A percentile compares a stretch with the other conserved stretches of the same genome.
These are phyloP conservation scores for Claviceps pusilla DNA, from an alignment of 2,329 filamentous ascomycete species.

Conservation along the genomic window DNA sequence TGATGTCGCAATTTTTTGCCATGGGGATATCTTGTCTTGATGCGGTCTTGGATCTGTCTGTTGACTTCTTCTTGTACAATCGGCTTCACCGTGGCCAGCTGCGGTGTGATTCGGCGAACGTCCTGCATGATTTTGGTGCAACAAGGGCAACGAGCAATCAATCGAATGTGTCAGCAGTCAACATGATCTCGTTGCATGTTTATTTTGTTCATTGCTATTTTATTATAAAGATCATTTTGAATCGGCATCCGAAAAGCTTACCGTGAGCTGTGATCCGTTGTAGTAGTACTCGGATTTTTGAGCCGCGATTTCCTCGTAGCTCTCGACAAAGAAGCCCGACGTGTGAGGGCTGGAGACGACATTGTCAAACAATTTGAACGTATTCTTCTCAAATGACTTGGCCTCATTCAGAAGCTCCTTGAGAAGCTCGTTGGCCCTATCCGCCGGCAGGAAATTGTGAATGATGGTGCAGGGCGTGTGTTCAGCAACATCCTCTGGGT, in stretches of 20 bases:
- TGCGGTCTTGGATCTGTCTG: constrained; percentile 55
- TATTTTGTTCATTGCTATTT: background rate
- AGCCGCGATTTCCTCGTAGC: constrained; percentile 47
- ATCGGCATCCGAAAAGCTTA: constrained; percentile 14
- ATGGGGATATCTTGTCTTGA: constrained; percentile 49
- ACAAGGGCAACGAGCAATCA: background rate
- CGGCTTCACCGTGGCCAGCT: constrained; percentile 53
- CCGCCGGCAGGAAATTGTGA: constrained; percentile 67
- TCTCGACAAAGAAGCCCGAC: constrained; percentile 68
- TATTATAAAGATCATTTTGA: background rate
- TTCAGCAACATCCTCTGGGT: constrained; percentile 62
- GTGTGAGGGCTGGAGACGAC: constrained; percentile 78
- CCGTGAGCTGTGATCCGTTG: constrained; percentile 59
- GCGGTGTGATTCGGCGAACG: constrained; percentile 59
- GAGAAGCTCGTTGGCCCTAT: constrained; percentile 60
- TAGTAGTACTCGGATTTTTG: constrained; percentile 76
- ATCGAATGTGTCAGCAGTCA: background rate
- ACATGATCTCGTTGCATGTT: background rate
- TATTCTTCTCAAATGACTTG: constrained; percentile 51
- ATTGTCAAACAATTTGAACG: constrained; percentile 78
- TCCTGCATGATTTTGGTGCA: constrained; percentile 33
- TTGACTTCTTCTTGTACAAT: constrained; percentile 67
- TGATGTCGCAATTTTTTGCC: constrained; percentile 66
- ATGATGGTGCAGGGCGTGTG: constrained; percentile 86
- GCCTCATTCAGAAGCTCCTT: constrained; percentile 62